Base-by-base conservation (phyloP, 2,329 filamentous ascomycete species). In the Zalaria sp. region DNA sequence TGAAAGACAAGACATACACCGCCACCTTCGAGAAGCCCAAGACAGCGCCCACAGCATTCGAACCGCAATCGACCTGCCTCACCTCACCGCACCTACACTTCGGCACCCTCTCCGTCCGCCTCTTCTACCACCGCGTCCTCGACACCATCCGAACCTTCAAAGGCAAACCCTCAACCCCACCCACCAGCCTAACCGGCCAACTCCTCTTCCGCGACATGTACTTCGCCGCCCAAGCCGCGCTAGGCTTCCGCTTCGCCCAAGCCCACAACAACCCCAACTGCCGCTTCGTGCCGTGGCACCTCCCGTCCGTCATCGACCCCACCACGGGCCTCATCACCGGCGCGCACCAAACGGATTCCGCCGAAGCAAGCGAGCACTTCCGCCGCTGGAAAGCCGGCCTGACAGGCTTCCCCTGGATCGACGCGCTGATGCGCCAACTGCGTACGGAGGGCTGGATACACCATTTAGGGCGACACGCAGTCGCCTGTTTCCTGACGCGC, bases 201-300 rank as follows among this genome's bases (percentile, higher is more conserved):
- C 60, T 88, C 1, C 65, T 86, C 7, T 88, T 88, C 57, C 71
- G 83, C 10, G 83, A 88, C 55, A 88, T 88, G 83, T 88, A 87
- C 59, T 87, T 88, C 51, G 81, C 73, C 9, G 81, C 82, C 0
- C 81, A 88, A 55, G 80, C 81, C 1, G 69, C 73, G 0, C 62
- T 86, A 1, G 82, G 82, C 0, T 66, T 71, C 28, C 52, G 64
- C 0, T 87, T 84, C 50, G 67, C 63, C 1, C 80, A 83, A 51
- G 79, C 79, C 1, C 64, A 72, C 38, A 72, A 73, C 31, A 88
- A 88, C 51, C 58, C 69, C 0, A 63, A 79, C 47, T 80, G 75
- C 34, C 71, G 81, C n/a, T 86, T 87, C 58, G 74, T 88, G 9
- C 81, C 81, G 3, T 88, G 83, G 83, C 81, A 86, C 53, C 62